Conservation (phyloP, 768 basidiomycete species). For the Tricholoma bakamatsutake region DNA sequence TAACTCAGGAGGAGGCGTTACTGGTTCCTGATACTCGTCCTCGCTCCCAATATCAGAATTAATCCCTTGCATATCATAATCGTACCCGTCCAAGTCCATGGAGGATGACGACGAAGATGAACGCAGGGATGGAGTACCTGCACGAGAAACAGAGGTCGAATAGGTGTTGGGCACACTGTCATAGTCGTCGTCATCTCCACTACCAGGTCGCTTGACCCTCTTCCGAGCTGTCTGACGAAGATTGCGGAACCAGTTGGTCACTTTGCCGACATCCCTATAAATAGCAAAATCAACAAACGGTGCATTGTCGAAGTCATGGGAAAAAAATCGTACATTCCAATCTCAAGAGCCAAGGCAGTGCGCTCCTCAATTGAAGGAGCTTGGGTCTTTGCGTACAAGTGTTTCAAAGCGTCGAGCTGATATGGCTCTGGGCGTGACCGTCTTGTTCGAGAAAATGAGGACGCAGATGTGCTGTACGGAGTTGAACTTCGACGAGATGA, state of each 20-base stretch:
- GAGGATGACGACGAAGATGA: conserved; percentile 48
- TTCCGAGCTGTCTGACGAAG: conserved; percentile 76
- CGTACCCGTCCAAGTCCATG: conserved; percentile 46
- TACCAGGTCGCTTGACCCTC: conserved; percentile 48
- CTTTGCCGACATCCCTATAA: conserved; percentile 71
- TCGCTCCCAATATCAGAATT: conserved; percentile 58
- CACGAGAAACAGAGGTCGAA: conserved; percentile 45
- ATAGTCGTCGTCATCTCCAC: conserved; percentile 43
- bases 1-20: conserved; percentile 62
- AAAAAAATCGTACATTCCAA: conserved; percentile 57
- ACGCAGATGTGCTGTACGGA: conserved; percentile 37
- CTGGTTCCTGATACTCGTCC: conserved; percentile 69
- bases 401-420: conserved; percentile 72
- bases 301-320: conserved; percentile 8
- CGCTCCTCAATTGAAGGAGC: conserved; percentile 81
- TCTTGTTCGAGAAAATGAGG: conserved; percentile 47
- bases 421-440: conserved; percentile 75
- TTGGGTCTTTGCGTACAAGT: conserved; percentile 58
- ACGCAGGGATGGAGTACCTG: conserved; percentile 42
- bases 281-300: conserved; percentile 15
- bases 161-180: conserved; percentile 31
- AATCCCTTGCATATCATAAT: conserved; percentile 35
- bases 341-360: conserved; percentile 62
- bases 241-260: conserved; percentile 87
- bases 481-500: conserved; percentile 34